A percentile compares a stretch with the other conserved stretches of the same genome.
Conservation (phyloP, 129 eudicot species). For the Chrysanthemum lavandulifolium region DNA sequence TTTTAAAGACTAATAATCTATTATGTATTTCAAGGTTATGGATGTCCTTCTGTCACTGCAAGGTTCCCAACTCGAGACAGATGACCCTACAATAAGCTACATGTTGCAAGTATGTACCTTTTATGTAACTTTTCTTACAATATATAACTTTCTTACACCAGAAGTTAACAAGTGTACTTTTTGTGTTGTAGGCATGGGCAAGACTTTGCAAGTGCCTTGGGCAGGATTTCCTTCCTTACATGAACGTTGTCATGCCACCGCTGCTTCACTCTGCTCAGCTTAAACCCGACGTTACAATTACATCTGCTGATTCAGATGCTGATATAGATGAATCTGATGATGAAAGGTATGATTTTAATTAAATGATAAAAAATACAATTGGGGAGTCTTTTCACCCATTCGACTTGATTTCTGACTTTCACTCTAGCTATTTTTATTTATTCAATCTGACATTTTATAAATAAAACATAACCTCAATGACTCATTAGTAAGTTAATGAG, state of each 20-base stretch:
- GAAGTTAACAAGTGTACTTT: constrained; percentile 16
- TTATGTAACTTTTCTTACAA: background rate
- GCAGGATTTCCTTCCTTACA: constrained; percentile 97
- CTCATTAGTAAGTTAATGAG: no score
- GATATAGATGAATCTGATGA: constrained; percentile 95
- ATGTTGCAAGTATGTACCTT: constrained; percentile 77
- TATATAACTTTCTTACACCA: background rate
- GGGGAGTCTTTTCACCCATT: no score
- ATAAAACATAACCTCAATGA: no score
- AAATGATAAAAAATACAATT: background rate
- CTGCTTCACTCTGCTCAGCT: constrained; percentile 96
- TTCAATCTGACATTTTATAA: no score
- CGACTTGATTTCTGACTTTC: background rate
- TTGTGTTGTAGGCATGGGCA: constrained; percentile 86
- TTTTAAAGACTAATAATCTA: constrained; percentile 15
- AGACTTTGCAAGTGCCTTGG: constrained; percentile 99
- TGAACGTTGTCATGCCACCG: constrained; percentile 98
- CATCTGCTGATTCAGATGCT: constrained; percentile 96
- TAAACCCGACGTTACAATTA: constrained; percentile 91
- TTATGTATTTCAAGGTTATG: constrained; percentile 68
- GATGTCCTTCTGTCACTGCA: constrained; percentile 95
- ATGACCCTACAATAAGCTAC: constrained; percentile 96
- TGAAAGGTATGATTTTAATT: constrained; percentile 56
- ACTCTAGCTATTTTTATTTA: background rate
- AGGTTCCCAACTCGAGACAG: constrained; percentile 93